phyloP scores from a whole-genome alignment of 768 basidiomycete species.

The Asterophora parasitica region DNA sequence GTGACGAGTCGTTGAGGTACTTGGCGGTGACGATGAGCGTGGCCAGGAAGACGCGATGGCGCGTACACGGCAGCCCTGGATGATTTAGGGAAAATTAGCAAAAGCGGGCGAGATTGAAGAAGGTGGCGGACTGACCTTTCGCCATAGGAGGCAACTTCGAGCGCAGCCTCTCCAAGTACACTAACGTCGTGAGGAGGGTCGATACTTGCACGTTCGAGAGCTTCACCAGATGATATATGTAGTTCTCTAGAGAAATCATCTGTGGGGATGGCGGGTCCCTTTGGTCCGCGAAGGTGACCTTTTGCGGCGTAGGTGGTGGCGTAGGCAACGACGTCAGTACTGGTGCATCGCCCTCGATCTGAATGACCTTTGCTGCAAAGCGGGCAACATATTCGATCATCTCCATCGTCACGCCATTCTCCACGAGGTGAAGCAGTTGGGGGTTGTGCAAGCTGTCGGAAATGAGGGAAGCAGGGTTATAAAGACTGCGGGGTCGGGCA shows the following conservation, averaged over 20 bases:
- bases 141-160: constrained; percentile 76
- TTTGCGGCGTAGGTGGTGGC: constrained; percentile 64
- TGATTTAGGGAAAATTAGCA: background rate
- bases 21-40: constrained; percentile 94
- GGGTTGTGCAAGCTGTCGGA: constrained; percentile 75
- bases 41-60: constrained; percentile 94
- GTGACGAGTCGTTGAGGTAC: constrained; percentile 94
- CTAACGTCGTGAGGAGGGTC: constrained; percentile 84
- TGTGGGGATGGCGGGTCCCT: constrained; percentile 25
- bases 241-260: constrained; percentile 69
- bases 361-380: constrained; percentile 72
- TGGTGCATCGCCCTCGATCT: constrained; percentile 50
- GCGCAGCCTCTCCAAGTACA: constrained; percentile 87
- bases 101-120: background rate
- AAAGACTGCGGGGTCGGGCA: constrained; percentile 25
- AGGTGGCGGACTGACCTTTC: constrained; percentile 55
- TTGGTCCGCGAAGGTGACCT: constrained; percentile 33
- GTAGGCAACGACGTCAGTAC: constrained; percentile 44
- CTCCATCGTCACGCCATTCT: constrained; percentile 70
- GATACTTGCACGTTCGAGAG: constrained; percentile 86
- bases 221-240: constrained; percentile 77
- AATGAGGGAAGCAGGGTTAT: constrained; percentile 78
- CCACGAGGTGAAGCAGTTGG: constrained; percentile 73
- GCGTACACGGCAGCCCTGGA: constrained; percentile 81
- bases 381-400: constrained; percentile 86